Percentiles rank a stretch among this genome's conserved stretches.
Evolutionary conservation across 257 asterid species (phyloP).

Genomic region (Lycium barbarum): DNA sequence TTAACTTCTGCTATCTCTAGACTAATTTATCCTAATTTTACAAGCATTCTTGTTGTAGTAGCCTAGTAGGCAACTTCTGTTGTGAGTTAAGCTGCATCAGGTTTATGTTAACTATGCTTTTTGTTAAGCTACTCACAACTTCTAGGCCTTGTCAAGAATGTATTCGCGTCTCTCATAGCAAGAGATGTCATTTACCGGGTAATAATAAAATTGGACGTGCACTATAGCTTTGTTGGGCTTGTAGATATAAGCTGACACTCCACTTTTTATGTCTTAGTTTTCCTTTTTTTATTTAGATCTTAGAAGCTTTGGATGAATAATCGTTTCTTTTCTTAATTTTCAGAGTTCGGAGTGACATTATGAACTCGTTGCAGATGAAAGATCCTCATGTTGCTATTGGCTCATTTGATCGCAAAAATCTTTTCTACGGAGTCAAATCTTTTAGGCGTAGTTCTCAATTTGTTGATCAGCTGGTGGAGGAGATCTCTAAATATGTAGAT

Average conservation of each 20-base stretch:
- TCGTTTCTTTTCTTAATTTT: constrained; percentile 27
- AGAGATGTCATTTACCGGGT: neutral
- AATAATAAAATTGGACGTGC: constrained; percentile 7
- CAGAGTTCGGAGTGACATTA: constrained; percentile 86
- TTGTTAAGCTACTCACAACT: neutral
- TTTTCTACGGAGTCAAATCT: constrained; percentile 78
- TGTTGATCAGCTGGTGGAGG: constrained; percentile 67
- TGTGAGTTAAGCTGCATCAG: constrained; percentile 5
- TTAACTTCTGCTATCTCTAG: neutral
- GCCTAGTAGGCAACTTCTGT: constrained; percentile 16
- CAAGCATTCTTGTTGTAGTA: constrained; percentile 18
- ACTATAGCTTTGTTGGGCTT: constrained; percentile 18
- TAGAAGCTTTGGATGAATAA: constrained; percentile 31
- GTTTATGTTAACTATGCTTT: constrained; percentile 22
- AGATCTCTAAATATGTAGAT: constrained; percentile 57
- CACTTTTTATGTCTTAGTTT: constrained; percentile 22
- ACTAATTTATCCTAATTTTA: neutral
- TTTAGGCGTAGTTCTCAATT: constrained; percentile 62
- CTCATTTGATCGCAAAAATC: constrained; percentile 91
- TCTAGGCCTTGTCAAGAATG: constrained; percentile 15
- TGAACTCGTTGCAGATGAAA: constrained; percentile 72
- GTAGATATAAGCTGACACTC: constrained; percentile 22
- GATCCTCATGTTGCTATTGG: constrained; percentile 78
- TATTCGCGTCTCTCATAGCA: constrained; percentile 21
- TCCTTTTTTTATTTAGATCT: neutral